A percentile compares a stretch with the other conserved stretches of the same genome.
phyloP scores from a whole-genome alignment of 768 basidiomycete species.

The Psilocybe subaeruginosa region DNA sequence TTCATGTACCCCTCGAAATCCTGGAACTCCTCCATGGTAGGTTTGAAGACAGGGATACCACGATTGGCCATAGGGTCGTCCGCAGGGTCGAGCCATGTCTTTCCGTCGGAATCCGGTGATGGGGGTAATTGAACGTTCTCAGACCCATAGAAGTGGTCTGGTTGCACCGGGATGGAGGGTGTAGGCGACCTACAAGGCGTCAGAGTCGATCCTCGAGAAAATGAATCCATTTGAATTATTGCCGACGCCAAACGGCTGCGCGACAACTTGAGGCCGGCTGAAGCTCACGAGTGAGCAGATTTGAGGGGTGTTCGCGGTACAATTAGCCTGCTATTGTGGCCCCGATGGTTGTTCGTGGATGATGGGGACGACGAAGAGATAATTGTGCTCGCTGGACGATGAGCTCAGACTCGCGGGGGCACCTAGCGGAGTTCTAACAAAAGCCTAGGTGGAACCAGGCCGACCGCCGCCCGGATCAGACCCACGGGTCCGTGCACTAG shows the following conservation, averaged over 20 bases:
- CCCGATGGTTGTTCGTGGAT: background rate
- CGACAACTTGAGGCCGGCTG: background rate
- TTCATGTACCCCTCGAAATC: constrained; percentile 94
- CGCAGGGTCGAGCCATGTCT: constrained; percentile 72
- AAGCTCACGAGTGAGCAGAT: background rate
- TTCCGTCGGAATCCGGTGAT: constrained; percentile 66
- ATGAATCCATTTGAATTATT: constrained; percentile 29
- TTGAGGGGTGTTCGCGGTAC: background rate
- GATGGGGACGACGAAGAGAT: constrained; percentile 9
- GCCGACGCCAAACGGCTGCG: constrained; percentile 13
- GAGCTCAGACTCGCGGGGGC: constrained; percentile 15
- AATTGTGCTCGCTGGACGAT: constrained; percentile 8
- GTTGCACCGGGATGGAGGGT: constrained; percentile 60
- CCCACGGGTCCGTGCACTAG: constrained; percentile 19
- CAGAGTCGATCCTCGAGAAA: constrained; percentile 43
- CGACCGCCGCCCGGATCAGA: constrained; percentile 23
- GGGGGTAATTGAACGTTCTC: constrained; percentile 52
- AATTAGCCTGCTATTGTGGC: background rate
- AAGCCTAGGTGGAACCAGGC: constrained; percentile 31
- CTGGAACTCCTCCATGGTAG: constrained; percentile 87
- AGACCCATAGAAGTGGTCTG: constrained; percentile 82
- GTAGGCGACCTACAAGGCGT: constrained; percentile 58
- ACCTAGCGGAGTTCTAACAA: constrained; percentile 31
- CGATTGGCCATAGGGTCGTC: constrained; percentile 82
- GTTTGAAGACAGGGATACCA: constrained; percentile 96